phyloP scores from a whole-genome alignment of 1,284 basidiomycete species.

The Puccinia horiana region DNA sequence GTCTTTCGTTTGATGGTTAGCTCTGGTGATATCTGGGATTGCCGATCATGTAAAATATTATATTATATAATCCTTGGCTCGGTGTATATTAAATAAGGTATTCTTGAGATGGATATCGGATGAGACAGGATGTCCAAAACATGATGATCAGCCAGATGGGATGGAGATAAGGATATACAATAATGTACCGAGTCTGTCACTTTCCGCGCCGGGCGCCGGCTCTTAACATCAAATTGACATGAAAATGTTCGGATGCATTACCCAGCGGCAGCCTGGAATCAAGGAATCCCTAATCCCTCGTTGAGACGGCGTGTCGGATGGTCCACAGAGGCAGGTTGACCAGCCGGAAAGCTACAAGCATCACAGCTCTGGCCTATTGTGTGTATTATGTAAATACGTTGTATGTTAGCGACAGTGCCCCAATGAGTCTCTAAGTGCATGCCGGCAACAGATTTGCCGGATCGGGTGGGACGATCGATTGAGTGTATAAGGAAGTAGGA shows the following conservation, averaged over 20 bases:
- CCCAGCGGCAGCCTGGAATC: not conserved
- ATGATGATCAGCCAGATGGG: not conserved
- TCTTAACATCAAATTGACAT: not conserved
- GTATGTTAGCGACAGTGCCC: too few relatives aligned
- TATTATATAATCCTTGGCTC: not conserved
- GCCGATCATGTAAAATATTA: too few relatives aligned
- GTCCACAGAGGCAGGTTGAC: not conserved
- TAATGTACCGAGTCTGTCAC: not conserved
- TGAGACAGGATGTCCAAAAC: not conserved
- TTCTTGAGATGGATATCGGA: slow-evolving; percentile 10
- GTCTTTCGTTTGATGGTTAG: not conserved
- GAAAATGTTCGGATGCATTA: not conserved
- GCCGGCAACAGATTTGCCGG: not conserved
- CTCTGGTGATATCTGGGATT: not conserved
- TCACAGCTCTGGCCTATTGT: not conserved
- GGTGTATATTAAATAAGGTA: not conserved
- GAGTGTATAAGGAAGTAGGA: not conserved
- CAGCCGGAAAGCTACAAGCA: not conserved
- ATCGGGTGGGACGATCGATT: slow-evolving; percentile 12
- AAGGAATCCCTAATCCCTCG: not conserved
- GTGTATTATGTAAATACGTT: not conserved
- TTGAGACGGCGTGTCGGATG: not conserved
- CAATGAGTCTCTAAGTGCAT: not conserved
- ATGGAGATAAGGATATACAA: not conserved
- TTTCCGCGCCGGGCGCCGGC: not conserved